Evolutionary conservation across 495 filamentous ascomycete genomes (phyloP).

Genomic region (Talaromyces ruber): DNA sequence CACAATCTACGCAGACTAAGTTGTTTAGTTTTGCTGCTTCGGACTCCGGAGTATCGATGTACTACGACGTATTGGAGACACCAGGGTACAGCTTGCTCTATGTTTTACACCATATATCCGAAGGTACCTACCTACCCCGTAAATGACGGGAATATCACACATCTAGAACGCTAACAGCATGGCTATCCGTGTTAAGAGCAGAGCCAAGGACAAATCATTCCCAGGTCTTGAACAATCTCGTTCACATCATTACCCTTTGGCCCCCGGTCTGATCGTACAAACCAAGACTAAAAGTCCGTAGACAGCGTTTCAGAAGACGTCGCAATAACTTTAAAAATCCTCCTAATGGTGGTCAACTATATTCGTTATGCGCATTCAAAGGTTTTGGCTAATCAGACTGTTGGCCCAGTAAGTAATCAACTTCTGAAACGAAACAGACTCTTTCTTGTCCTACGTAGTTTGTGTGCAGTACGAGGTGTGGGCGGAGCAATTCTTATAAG

Average conservation of each 20-base stretch:
- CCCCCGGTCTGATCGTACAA: not conserved
- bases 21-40: not conserved
- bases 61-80: not conserved
- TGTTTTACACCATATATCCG: not conserved
- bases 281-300: not conserved
- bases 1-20: not conserved
- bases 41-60: not conserved
- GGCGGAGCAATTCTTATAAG: not conserved
- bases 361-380: not conserved
- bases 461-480: not conserved
- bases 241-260: not conserved
- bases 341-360: not conserved
- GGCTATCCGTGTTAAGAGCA: not conserved
- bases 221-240: not conserved
- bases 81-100: not conserved
- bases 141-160: not conserved
- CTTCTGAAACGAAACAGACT: not conserved
- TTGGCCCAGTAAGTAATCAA: not conserved
- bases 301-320: not conserved
- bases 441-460: not conserved
- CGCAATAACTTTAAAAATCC: not conserved
- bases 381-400: not conserved
- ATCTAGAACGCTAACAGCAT: not conserved
- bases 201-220: not conserved
- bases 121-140: not conserved